These are phyloP conservation scores for Umbelopsis sp. DNA, from an alignment of 192 early-diverging fungal species.

Conservation along the genomic window DNA sequence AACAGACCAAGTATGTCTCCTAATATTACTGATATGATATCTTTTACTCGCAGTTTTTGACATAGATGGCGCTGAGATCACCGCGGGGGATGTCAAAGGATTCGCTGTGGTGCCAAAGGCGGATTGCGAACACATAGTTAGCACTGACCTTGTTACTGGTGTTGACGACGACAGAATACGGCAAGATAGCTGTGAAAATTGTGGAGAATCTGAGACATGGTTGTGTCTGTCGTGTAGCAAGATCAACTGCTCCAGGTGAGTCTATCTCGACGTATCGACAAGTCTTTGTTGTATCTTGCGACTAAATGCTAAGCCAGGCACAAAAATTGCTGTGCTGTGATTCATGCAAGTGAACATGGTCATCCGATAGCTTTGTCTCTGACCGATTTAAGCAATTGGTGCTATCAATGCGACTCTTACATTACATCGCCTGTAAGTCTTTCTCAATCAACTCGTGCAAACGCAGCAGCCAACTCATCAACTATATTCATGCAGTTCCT, in stretches of 20 bases:
- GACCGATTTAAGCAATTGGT: not conserved
- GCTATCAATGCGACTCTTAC: slow-evolving; percentile 1
- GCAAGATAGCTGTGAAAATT: not conserved
- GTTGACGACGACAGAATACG: not conserved
- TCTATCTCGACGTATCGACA: not conserved
- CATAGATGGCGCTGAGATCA: not conserved
- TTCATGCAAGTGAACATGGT: not conserved
- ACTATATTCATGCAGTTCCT: not conserved
- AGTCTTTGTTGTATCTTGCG: not conserved
- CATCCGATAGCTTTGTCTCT: slow-evolving; percentile 2
- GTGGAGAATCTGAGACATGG: slow-evolving; percentile 7
- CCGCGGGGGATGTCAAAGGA: not conserved
- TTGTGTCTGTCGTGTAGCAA: not conserved
- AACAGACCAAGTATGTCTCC: no score
- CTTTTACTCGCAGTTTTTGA: not conserved
- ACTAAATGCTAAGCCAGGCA: not conserved
- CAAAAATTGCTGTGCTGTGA: not conserved
- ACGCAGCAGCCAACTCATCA: not conserved
- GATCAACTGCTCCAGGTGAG: slow-evolving; percentile 1
- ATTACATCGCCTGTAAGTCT: not conserved
- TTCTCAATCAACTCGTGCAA: no score
- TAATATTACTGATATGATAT: not conserved
- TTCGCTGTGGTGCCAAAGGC: not conserved
- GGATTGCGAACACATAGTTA: not conserved
- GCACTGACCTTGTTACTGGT: not conserved